These are phyloP conservation scores for Passiflora organensis DNA, from an alignment of 345 rosid species.

Conservation along the genomic window DNA sequence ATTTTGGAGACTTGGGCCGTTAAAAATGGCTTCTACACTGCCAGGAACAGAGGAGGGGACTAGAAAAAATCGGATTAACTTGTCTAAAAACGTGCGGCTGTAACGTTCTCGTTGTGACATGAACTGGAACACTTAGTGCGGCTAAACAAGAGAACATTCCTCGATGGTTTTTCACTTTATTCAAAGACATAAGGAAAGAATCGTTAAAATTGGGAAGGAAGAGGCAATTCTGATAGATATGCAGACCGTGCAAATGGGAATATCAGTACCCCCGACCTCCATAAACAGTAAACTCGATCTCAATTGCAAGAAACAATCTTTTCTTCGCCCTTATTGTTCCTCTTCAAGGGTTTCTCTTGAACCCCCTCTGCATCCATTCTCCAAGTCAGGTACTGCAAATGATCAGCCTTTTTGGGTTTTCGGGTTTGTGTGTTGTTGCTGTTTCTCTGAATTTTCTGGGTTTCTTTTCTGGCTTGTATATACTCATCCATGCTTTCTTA, in stretches of 20 bases:
- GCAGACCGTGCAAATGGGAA: conserved; percentile 67
- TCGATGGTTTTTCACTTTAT: too few relatives aligned
- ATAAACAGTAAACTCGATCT: conserved; percentile 16
- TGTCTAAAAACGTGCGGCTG: too few relatives aligned
- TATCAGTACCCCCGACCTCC: conserved; percentile 38
- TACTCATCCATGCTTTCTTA: not conserved
- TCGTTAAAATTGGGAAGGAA: too few relatives aligned
- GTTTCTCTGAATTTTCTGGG: not conserved
- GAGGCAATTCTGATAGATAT: conserved; percentile 31
- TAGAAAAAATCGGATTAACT: too few relatives aligned
- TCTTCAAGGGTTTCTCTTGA: conserved; percentile 32
- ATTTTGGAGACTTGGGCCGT: too few relatives aligned
- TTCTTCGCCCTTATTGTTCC: conserved; percentile 8
- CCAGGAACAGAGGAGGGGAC: too few relatives aligned
- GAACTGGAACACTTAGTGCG: too few relatives aligned
- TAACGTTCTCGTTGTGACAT: too few relatives aligned
- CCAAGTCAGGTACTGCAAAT: conserved; percentile 37
- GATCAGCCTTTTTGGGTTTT: not conserved
- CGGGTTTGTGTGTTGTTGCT: not conserved
- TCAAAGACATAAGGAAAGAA: too few relatives aligned
- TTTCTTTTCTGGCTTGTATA: not conserved
- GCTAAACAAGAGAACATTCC: too few relatives aligned
- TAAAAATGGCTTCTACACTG: too few relatives aligned
- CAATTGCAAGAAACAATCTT: conserved; percentile 24
- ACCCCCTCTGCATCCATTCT: not conserved